Evolutionary conservation across 768 basidiomycete genomes (phyloP).

Genomic region (Lactarius indigo): DNA sequence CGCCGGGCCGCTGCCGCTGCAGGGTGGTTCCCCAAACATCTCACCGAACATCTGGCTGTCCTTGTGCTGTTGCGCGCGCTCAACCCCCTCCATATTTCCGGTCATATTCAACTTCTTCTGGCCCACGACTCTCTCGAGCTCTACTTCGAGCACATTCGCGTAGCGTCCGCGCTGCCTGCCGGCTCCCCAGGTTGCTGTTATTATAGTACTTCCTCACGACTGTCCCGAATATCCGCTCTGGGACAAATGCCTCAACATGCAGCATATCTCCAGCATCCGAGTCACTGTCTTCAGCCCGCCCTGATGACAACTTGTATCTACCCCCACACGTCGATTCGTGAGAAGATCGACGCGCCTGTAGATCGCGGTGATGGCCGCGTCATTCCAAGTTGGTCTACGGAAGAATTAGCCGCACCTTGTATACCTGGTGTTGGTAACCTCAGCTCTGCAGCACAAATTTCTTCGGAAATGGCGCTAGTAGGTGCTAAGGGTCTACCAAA

Average conservation of each 20-base stretch:
- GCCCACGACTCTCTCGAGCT: constrained; percentile 81
- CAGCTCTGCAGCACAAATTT: no score
- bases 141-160: constrained; percentile 57
- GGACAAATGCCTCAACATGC: constrained; percentile 68
- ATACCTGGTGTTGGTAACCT: no score
- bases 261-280: constrained; percentile 65
- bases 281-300: constrained; percentile 66
- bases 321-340: constrained; percentile 49
- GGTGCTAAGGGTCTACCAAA: no score
- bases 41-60: constrained; percentile 84
- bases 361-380: constrained; percentile 54
- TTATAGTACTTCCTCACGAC: constrained; percentile 88
- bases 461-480: no score
- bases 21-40: constrained; percentile 57
- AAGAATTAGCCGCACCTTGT: no score
- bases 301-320: constrained; percentile 56
- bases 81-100: constrained; percentile 88
- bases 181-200: constrained; percentile 75
- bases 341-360: constrained; percentile 80
- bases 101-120: constrained; percentile 68
- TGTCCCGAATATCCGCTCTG: constrained; percentile 81
- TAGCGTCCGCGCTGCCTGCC: constrained; percentile 58
- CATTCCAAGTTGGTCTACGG: no score
- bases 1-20: no score
- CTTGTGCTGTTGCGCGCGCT: constrained; percentile 79